Evolutionary conservation across 768 basidiomycete genomes (phyloP).

Genomic region (Phaeolepiota aurea): DNA sequence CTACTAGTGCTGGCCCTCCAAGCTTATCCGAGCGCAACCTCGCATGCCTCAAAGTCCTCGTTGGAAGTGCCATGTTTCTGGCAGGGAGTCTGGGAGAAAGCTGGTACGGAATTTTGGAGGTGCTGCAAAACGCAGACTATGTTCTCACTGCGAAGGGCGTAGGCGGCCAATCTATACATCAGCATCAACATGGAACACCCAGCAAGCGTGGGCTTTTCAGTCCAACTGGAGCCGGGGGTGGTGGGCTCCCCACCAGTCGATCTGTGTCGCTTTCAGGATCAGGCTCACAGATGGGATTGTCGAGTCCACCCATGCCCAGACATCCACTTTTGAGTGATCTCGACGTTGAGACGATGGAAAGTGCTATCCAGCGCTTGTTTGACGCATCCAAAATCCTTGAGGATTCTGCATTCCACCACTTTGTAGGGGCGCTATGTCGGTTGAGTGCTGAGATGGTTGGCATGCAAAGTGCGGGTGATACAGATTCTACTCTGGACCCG

Average conservation of each 20-base stretch:
- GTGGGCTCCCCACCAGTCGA: constrained; percentile 23
- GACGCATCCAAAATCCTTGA: constrained; percentile 81
- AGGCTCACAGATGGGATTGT: constrained; percentile 12
- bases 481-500: constrained; percentile 19
- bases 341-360: constrained; percentile 67
- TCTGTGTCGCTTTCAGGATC: constrained; percentile 24
- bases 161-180: constrained; percentile 14
- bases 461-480: constrained; percentile 54
- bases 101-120: constrained; percentile 89
- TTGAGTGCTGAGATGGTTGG: constrained; percentile 91
- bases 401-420: constrained; percentile 73
- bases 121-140: constrained; percentile 91
- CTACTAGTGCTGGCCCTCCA: constrained; percentile 47
- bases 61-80: constrained; percentile 71
- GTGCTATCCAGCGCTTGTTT: constrained; percentile 75
- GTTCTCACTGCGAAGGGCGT: constrained; percentile 64
- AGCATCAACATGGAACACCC: constrained; percentile 9
- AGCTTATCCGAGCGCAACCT: constrained; percentile 85
- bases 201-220: constrained; percentile 18
- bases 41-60: constrained; percentile 79
- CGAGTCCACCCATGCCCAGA: constrained; percentile 17
- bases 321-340: constrained; percentile 66
- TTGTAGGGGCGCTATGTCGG: constrained; percentile 69
- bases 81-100: constrained; percentile 82
- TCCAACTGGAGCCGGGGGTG: constrained; percentile 17